Conservation (phyloP, 176 grass and related monocot species). For the Paspalum notatum region DNA sequence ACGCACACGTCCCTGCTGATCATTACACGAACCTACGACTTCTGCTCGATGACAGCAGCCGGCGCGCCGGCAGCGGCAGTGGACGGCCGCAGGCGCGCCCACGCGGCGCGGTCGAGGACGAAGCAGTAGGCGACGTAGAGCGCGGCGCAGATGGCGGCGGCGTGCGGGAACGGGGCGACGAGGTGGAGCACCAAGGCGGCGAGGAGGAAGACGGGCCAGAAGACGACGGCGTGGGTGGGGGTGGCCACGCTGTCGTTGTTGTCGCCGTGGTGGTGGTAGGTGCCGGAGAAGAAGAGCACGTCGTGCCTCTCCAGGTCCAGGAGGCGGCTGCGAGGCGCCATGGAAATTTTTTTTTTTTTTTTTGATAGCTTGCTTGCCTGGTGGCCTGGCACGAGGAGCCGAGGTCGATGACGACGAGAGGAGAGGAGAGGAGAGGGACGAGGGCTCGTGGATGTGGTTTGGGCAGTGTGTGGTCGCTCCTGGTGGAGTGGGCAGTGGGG, state of each 20-base stretch:
- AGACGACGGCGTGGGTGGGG: conserved; percentile 64
- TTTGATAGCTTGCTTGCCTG: neutral
- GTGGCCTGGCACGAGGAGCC: neutral
- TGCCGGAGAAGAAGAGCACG: conserved; percentile 60
- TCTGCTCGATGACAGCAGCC: neutral
- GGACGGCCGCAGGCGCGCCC: conserved; percentile 44
- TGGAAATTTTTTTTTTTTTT: too few species aligned
- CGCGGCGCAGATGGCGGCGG: conserved; percentile 34
- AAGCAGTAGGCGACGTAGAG: conserved; percentile 56
- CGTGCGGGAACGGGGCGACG: conserved; percentile 26
- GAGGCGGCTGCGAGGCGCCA: conserved; percentile 46
- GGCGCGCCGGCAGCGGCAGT: conserved; percentile 45
- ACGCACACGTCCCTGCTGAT: too few species aligned
- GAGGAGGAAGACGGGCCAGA: conserved; percentile 68
- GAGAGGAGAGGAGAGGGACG: neutral
- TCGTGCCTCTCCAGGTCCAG: conserved; percentile 78
- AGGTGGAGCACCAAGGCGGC: conserved; percentile 61
- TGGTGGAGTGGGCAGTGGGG: too few species aligned
- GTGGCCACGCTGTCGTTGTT: conserved; percentile 56
- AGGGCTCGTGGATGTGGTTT: too few species aligned
- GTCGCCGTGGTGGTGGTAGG: conserved; percentile 68
- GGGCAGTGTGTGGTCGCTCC: too few species aligned
- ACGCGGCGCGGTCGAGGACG: conserved; percentile 41
- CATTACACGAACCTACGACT: too few species aligned
- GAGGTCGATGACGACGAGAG: neutral